phyloP scores from a whole-genome alignment of 768 basidiomycete species.

The Neoboletus brunneissimus region DNA sequence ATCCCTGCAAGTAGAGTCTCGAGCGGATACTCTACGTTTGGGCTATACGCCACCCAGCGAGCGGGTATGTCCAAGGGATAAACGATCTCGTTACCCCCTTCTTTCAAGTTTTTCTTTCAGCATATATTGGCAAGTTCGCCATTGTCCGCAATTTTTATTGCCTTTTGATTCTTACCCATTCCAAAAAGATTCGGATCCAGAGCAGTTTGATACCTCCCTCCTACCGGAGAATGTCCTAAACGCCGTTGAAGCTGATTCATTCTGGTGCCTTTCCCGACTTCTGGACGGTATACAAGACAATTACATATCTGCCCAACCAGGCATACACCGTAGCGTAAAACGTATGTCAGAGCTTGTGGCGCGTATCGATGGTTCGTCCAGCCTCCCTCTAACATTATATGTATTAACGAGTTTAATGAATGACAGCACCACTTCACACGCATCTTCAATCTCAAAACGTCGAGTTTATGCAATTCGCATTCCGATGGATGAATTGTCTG shows the following conservation, averaged over 20 bases:
- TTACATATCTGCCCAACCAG: conserved; percentile 95
- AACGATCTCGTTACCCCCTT: conserved; percentile 98
- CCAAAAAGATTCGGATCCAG: conserved; percentile 80
- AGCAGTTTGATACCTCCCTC: conserved; percentile 75
- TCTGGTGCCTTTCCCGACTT: conserved; percentile 95
- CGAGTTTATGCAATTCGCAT: conserved; percentile 99
- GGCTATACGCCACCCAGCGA: conserved; percentile 98
- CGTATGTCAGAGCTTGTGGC: conserved; percentile 93
- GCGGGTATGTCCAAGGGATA: conserved; percentile 98
- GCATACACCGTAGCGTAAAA: conserved; percentile 89
- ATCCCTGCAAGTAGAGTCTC: conserved; percentile 58
- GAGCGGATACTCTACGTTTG: conserved; percentile 97
- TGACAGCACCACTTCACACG: conserved; percentile 72
- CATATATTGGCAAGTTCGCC: conserved; percentile 75
- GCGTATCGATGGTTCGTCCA: conserved; percentile 75
- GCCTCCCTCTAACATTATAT: not conserved
- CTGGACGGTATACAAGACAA: conserved; percentile 98
- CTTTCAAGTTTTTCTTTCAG: conserved; percentile 94
- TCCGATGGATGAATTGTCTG: conserved; percentile 99
- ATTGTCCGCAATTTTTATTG: not conserved
- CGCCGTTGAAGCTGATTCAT: conserved; percentile 95
- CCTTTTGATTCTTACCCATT: conserved; percentile 2
- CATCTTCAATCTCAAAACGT: conserved; percentile 91
- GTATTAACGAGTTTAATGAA: not conserved
- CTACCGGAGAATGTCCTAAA: conserved; percentile 69